Percentiles rank a stretch among this genome's conserved stretches.
These are phyloP conservation scores for Xylaria multiplex DNA, from an alignment of 2,329 filamentous ascomycete genomes.

Conservation along the genomic window DNA sequence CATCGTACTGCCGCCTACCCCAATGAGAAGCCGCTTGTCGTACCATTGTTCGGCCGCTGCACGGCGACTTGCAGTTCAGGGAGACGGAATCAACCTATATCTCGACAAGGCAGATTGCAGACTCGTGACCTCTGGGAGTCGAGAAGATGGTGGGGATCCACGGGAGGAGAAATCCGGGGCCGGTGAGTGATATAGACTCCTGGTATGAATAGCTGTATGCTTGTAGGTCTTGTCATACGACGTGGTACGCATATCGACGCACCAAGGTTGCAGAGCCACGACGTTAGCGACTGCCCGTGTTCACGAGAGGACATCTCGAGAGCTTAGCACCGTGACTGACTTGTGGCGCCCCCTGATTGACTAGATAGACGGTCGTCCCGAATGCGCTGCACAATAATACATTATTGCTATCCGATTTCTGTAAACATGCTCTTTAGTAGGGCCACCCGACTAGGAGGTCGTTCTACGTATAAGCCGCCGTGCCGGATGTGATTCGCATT, in stretches of 20 bases:
- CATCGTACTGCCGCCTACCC: conserved; percentile 1
- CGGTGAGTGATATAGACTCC: neutral
- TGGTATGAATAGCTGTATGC: neutral
- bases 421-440: conserved; percentile 7
- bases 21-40: neutral
- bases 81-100: neutral
- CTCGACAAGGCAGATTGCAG: conserved; percentile 10
- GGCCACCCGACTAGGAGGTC: neutral
- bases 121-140: conserved; percentile 15
- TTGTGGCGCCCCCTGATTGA: conserved; percentile 34
- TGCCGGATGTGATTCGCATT: neutral
- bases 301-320: conserved; percentile 13
- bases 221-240: conserved; percentile 18
- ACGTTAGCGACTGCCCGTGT: conserved; percentile 14
- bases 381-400: conserved; percentile 12
- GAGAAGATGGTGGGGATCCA: conserved; percentile 18
- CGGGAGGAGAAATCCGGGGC: conserved; percentile 22
- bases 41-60: conserved; percentile 11
- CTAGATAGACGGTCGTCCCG: conserved; percentile 4
- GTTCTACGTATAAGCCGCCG: neutral
- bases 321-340: conserved; percentile 4
- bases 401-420: neutral
- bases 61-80: conserved; percentile 9
- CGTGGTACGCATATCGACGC: conserved; percentile 14
- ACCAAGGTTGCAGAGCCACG: conserved; percentile 25